These are phyloP conservation scores for Juncus inflexus DNA, from an alignment of 176 grass and related monocot genomes.

Conservation along the genomic window DNA sequence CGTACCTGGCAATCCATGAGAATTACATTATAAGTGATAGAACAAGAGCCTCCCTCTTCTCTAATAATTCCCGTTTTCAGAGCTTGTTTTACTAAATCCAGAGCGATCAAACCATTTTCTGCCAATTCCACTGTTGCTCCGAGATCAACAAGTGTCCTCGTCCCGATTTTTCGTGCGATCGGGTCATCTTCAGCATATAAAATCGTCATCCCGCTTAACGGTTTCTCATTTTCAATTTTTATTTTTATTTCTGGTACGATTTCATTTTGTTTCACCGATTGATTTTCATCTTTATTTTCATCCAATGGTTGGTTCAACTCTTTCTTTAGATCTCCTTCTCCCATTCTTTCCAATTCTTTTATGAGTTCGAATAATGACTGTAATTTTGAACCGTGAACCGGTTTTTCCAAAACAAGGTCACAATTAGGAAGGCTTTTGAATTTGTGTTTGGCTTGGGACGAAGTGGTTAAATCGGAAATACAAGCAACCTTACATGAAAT, in stretches of 20 bases:
- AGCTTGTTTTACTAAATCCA: constrained; percentile 47
- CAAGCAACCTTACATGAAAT: constrained; percentile 43
- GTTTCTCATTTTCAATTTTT: constrained; percentile 28
- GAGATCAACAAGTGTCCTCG: constrained; percentile 31
- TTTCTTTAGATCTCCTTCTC: constrained; percentile 2
- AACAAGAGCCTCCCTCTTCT: no score
- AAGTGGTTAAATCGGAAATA: constrained; percentile 31
- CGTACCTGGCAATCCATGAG: no score
- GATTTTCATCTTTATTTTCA: background rate
- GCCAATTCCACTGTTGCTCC: constrained; percentile 51
- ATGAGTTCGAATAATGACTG: constrained; percentile 29
- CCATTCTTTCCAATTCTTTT: constrained; percentile 23
- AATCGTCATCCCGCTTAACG: constrained; percentile 40
- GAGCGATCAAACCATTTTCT: constrained; percentile 43
- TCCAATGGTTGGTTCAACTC: background rate
- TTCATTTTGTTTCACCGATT: constrained; percentile 6
- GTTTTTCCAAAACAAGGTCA: constrained; percentile 51
- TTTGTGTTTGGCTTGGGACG: constrained; percentile 26
- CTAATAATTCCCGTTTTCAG: constrained; percentile 19
- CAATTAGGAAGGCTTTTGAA: constrained; percentile 19
- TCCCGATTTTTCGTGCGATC: constrained; percentile 40
- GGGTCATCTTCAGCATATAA: constrained; percentile 56
- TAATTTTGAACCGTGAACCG: constrained; percentile 61
- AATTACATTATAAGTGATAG: no score
- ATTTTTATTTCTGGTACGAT: background rate